phyloP scores from a whole-genome alignment of 805 yeast species.

The Myxozyma mucilagina region DNA sequence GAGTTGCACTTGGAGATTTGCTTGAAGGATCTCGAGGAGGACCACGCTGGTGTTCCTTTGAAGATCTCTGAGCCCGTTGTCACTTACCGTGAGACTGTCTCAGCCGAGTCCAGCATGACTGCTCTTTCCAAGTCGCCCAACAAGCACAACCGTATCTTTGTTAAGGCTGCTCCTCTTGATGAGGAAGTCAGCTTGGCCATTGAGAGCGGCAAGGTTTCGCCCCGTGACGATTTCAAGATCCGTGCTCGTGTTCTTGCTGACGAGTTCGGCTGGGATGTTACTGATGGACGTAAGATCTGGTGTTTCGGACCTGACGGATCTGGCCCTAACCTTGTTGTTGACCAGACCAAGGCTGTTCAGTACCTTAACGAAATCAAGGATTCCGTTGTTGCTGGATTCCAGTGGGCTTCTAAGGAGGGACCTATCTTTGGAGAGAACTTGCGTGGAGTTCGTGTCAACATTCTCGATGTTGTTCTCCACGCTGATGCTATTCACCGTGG shows the following conservation, averaged over 20 bases:
- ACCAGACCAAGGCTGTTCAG: slow-evolving; percentile 99
- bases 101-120: slow-evolving; percentile 86
- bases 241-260: slow-evolving; percentile 99
- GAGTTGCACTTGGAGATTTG: slow-evolving; percentile 99
- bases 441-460: slow-evolving; percentile 96
- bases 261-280: slow-evolving; percentile 98
- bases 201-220: slow-evolving; percentile 86
- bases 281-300: slow-evolving; percentile 99
- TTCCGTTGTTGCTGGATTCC: slow-evolving; percentile 99
- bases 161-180: slow-evolving; percentile 93
- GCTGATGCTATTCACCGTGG: slow-evolving; percentile 99
- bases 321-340: slow-evolving; percentile 98
- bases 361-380: slow-evolving; percentile 99
- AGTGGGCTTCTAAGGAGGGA: slow-evolving; percentile 99
- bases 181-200: slow-evolving; percentile 92
- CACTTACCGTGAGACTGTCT: slow-evolving; percentile 98
- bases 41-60: slow-evolving; percentile 99
- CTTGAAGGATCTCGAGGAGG: slow-evolving; percentile 91
- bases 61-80: slow-evolving; percentile 98
- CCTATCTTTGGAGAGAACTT: slow-evolving; percentile 95
- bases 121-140: slow-evolving; percentile 99
- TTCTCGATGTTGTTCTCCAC: slow-evolving; percentile 97
- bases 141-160: slow-evolving; percentile 99
- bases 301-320: slow-evolving; percentile 99
- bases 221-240: slow-evolving; percentile 97